These are phyloP conservation scores for Chaetothyriales sp. DNA, from an alignment of 2,329 filamentous ascomycete species.

Conservation along the genomic window DNA sequence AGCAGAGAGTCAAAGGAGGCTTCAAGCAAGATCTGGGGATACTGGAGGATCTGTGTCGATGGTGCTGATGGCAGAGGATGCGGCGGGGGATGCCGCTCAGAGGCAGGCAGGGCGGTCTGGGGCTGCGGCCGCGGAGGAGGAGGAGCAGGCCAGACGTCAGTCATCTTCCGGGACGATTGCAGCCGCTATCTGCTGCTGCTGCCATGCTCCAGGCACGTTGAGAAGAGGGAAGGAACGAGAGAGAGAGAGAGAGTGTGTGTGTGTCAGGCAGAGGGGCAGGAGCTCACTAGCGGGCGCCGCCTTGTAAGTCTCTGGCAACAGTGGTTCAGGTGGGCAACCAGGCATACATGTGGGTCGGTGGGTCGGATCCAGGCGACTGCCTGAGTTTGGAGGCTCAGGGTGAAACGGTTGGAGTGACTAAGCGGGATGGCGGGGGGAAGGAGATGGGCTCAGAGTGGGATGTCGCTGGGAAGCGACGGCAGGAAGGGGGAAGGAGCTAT, in stretches of 20 bases:
- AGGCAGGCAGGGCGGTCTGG: not conserved
- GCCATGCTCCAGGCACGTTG: not conserved
- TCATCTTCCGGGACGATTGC: not conserved
- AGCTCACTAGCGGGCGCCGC: not conserved
- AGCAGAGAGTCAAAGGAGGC: constrained; percentile 16
- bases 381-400: too few species aligned
- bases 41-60: not conserved
- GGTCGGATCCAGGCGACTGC: too few species aligned
- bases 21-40: constrained; percentile 5
- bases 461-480: not conserved
- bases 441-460: not conserved
- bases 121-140: too few species aligned
- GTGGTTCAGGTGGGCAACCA: not conserved
- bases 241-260: too few species aligned
- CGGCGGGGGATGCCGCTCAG: not conserved
- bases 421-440: not conserved
- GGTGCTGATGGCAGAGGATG: not conserved
- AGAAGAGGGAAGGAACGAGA: not conserved
- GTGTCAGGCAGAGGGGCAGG: not conserved
- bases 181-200: not conserved
- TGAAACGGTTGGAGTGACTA: not conserved
- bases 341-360: not conserved
- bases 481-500: not conserved
- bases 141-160: too few species aligned
- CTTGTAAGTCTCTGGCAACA: not conserved